A percentile compares a stretch with the other conserved stretches of the same genome.
These are phyloP conservation scores for Silene latifolia DNA, from an alignment of 148 eudicot species.

Conservation along the genomic window DNA sequence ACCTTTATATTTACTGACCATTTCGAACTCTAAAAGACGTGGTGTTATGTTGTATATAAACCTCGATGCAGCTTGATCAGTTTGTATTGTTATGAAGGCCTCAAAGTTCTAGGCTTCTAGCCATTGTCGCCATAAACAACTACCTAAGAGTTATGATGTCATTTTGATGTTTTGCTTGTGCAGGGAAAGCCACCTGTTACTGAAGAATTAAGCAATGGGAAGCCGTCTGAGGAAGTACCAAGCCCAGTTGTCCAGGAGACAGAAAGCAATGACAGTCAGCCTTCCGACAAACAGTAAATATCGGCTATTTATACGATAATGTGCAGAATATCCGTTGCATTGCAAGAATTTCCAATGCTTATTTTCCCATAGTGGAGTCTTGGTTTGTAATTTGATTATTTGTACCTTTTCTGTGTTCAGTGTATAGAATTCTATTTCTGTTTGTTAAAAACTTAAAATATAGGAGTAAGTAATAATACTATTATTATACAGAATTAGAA, in stretches of 20 bases:
- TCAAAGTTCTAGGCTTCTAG: neutral
- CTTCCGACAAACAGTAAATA: slow-evolving; percentile 30
- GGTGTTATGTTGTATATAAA: neutral
- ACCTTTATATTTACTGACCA: neutral
- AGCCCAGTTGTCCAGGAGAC: slow-evolving; percentile 28
- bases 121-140: neutral
- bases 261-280: slow-evolving; percentile 36
- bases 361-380: slow-evolving; percentile 13
- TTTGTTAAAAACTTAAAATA: slow-evolving; percentile 21
- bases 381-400: slow-evolving; percentile 8
- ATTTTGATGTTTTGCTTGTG: slow-evolving; percentile 6
- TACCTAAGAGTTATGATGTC: neutral
- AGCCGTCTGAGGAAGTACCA: slow-evolving; percentile 26
- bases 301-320: slow-evolving; percentile 13
- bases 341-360: neutral
- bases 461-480: slow-evolving; percentile 13
- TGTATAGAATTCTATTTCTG: slow-evolving; percentile 25
- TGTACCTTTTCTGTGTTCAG: slow-evolving; percentile 13
- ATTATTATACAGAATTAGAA: neutral
- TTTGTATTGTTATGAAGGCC: neutral
- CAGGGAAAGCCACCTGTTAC: slow-evolving; percentile 41
- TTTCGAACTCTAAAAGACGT: neutral
- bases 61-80: neutral
- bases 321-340: slow-evolving; percentile 17
- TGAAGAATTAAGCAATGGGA: slow-evolving; percentile 42